Base-by-base conservation (phyloP, 352 stramenopile species). In the Pythium diclinum region DNA sequence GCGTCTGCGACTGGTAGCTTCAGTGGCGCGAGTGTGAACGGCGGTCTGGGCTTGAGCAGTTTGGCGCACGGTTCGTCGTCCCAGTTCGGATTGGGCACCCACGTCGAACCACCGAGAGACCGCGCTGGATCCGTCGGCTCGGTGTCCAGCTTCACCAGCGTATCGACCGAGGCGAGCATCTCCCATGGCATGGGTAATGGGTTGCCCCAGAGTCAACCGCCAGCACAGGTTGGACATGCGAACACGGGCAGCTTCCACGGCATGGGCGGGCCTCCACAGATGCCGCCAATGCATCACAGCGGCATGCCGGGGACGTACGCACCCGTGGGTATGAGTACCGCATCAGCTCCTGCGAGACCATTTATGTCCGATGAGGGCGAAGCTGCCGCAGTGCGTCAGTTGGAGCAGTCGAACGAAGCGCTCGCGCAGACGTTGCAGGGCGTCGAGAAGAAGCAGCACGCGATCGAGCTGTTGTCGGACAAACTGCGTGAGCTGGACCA, bases 401-500 rank as follows among this genome's bases (percentile, higher is more conserved):
- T 93, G 32, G 81, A 89, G 17, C 66, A 87, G 44, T 72, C 76
- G 25, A 93, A 90, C 57, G 69, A 85, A 13, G 56, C 72, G 53
- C 55, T 90, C 52, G 55, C 73, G 13, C 60, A 81, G 14, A 52
- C 70, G 33, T 56, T 93, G 16, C 55, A 73, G 16, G 58, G 62
- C 60, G 71, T 91, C n/a, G 78, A 89, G 61, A 71, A 71, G 58
- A 91, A 89, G 48, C 85, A 92, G 71, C 71, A 68, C 14, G 59
- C 77, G 7, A 79, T 93, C 40, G 81, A 89, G 62, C 64, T 74
- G 33, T 68, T 93, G 33, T 77, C 77, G 1, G 74, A 88, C 28
- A 88, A 89, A 46, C 54, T 93, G 34, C 79, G 75, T 17, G 79
- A 88, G 63, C 65, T 93, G 19, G 83, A 93, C 56, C 83, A 91